Conservation (phyloP, 148 eudicot genomes). For the Rhododendron simsii region DNA sequence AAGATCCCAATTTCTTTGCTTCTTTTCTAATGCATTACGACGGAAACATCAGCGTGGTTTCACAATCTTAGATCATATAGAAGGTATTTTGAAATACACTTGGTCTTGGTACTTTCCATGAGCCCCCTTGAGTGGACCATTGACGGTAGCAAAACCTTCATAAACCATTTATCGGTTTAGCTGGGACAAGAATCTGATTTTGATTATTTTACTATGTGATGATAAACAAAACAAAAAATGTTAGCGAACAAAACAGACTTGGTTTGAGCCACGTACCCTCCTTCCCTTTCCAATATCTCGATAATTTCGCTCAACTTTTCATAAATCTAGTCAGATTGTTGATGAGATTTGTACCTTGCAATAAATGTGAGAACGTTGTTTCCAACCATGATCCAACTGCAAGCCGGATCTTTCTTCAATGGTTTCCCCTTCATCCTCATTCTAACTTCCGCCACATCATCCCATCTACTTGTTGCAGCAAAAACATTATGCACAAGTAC, state of each 20-base stretch:
- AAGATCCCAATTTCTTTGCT: background rate
- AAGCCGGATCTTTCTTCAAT: no score
- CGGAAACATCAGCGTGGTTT: background rate
- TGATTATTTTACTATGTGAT: background rate
- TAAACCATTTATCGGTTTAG: background rate
- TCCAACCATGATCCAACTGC: no score
- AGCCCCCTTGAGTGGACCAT: background rate
- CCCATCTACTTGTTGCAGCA: no score
- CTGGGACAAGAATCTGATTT: background rate
- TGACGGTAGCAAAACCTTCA: background rate
- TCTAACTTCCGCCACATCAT: no score
- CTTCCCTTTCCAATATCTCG: constrained; percentile 46
- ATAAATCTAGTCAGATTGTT: constrained; percentile 46
- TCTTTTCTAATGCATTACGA: background rate
- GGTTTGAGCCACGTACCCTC: constrained; percentile 61
- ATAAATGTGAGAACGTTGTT: no score
- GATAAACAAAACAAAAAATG: background rate
- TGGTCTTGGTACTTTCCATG: background rate
- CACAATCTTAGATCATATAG: background rate
- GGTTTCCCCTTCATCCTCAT: no score
- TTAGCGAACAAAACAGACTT: constrained; percentile 34
- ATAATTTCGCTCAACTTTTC: constrained; percentile 42
- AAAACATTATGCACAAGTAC: no score
- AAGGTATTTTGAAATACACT: background rate
- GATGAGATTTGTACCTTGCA: constrained; percentile 32